These are phyloP conservation scores for Backusella circina DNA, from an alignment of 192 early-diverging fungal species.

Conservation along the genomic window DNA sequence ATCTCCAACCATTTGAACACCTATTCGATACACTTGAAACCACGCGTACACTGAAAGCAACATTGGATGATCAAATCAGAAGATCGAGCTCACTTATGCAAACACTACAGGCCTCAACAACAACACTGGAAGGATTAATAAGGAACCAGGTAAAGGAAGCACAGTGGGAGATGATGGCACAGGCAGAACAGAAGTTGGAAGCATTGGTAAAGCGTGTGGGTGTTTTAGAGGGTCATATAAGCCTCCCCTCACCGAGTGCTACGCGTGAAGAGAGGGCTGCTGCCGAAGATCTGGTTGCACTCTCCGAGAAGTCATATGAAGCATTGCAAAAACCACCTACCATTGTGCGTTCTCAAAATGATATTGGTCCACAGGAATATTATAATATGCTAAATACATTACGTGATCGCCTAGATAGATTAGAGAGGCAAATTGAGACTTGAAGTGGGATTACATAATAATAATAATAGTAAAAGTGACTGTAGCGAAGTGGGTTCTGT, in stretches of 20 bases:
- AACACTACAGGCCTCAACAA: slow-evolving; percentile 66
- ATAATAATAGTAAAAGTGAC: not conserved
- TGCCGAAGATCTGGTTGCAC: not conserved
- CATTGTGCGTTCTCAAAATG: slow-evolving; percentile 36
- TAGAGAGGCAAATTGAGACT: slow-evolving; percentile 28
- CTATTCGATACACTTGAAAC: slow-evolving; percentile 60
- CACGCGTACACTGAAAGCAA: slow-evolving; percentile 53
- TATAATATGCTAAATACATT: slow-evolving; percentile 25
- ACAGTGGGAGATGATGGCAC: slow-evolving; percentile 56
- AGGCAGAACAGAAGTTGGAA: slow-evolving; percentile 45
- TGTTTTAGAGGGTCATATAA: slow-evolving; percentile 1
- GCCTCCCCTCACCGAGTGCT: not conserved
- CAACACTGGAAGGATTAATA: slow-evolving; percentile 80
- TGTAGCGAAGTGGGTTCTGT: too few species aligned
- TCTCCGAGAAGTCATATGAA: not conserved
- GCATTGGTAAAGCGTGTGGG: slow-evolving; percentile 12
- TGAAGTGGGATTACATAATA: not conserved
- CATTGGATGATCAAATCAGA: slow-evolving; percentile 76
- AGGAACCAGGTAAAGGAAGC: slow-evolving; percentile 69
- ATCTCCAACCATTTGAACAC: slow-evolving; percentile 51
- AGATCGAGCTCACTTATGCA: slow-evolving; percentile 66
- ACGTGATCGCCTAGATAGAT: slow-evolving; percentile 28
- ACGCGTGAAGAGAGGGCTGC: slow-evolving; percentile 8
- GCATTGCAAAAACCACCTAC: slow-evolving; percentile 24
- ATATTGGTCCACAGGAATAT: slow-evolving; percentile 30